Base-by-base conservation (phyloP, 768 basidiomycete species). In the Suillus luteus region DNA sequence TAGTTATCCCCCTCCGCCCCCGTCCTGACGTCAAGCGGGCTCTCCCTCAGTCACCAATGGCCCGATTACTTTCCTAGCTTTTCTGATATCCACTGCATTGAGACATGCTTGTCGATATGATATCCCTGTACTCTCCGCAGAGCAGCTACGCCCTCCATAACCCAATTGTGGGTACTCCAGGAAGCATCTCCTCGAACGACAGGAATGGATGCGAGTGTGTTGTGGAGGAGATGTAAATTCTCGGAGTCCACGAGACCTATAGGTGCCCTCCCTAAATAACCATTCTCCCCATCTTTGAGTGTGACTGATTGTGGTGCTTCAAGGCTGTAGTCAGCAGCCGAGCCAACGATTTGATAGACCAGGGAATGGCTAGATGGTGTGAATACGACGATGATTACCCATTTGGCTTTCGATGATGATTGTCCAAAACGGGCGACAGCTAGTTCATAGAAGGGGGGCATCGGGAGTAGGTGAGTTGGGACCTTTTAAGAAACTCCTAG, bases 401-500 rank as follows among this genome's bases (percentile, higher is more conserved):
- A 77, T 62, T 55, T 68, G 9, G 69, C 52, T 63, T 65, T 68
- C 2, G 68, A 58, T n/a, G 72, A 66, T 31, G 65, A 37, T 40
- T 71, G 69, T 3, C 52, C 57, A 60, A 75, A 75, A 48, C 69
- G 71, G 58, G 68, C 75, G 51, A 75, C 68, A 7, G 75, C 55
- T 59, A 75, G 67, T 51, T 75, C 74, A 63, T 77, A 75, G 63
- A 74, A 75, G 22, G 74, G 74, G 46, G 74, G 75, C 74, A 75
- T 75, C 12, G 58, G 11, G 46, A 61, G 52, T 35, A n/a, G 44
- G 33, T 60, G 38, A 15, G 37, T 38, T 54, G 27, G 52, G 37
- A 63, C 15, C 10, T 49, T 49, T 51, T 60, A 11, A 27, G 11
- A 64, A n/a, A 57, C 1, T 46, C 43, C 35, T 52, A n/a, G 24